A percentile compares a stretch with the other conserved stretches of the same genome.
phyloP scores from a whole-genome alignment of 192 early-diverging fungal species.

The Backusella macrospora region DNA sequence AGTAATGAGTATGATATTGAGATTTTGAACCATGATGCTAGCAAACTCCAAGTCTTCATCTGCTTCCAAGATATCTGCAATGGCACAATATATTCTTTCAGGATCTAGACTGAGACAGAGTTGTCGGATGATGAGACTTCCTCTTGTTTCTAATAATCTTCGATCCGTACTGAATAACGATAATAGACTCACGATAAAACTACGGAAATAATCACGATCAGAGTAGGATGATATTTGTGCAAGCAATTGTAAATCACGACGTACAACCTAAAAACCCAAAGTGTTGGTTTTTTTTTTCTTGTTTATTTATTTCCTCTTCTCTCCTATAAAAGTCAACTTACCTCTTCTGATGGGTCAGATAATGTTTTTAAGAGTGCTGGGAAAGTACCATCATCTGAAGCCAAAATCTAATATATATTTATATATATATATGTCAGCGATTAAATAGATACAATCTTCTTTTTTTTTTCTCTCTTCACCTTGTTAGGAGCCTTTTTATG shows the following conservation, averaged over 20 bases:
- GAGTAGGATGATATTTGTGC: constrained; percentile 92
- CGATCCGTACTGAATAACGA: constrained; percentile 89
- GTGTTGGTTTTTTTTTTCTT: background rate
- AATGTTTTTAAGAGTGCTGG: constrained; percentile 88
- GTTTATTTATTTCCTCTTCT: background rate
- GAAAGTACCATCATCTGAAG: constrained; percentile 87
- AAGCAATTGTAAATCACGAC: constrained; percentile 88
- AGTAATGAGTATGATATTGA: constrained; percentile 96
- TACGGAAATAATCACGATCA: constrained; percentile 82
- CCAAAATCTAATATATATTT: constrained; percentile 64
- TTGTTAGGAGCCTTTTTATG: constrained; percentile 89
- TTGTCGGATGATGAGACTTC: constrained; percentile 91
- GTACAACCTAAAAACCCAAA: constrained; percentile 65
- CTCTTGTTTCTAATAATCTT: constrained; percentile 85
- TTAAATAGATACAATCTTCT: background rate
- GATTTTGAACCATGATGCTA: constrained; percentile 95
- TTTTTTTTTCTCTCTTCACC: constrained; percentile 35
- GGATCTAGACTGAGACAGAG: constrained; percentile 89
- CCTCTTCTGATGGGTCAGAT: constrained; percentile 93
- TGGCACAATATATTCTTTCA: constrained; percentile 85
- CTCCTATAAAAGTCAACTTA: constrained; percentile 31
- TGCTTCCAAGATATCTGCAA: constrained; percentile 86
- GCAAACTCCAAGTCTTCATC: constrained; percentile 95
- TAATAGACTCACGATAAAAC: constrained; percentile 91
- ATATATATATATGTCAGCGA: too few species aligned